Evolutionary conservation across 2,329 filamentous ascomycete genomes (phyloP), one percentile per base, ranked within the genome.

Genomic region (Raffaelea deltoideospora): DNA sequence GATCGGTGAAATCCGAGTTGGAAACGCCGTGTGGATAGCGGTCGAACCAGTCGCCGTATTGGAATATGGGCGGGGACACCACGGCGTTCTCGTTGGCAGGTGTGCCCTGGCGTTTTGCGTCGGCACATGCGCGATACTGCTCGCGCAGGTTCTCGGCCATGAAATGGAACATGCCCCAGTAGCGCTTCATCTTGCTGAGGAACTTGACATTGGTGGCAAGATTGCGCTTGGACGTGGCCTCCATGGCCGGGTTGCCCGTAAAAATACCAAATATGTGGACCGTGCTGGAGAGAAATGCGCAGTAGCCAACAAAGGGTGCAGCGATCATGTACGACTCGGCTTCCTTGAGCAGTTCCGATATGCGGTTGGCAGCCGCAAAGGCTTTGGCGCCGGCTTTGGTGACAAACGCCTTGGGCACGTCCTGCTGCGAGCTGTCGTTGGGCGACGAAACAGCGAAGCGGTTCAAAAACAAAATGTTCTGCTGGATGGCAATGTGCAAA

Each of bases 161-260:
- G 60, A 86, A 95, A 53, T 94, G 84, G 52, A 96, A 95, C 80
- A 95, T 93, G 41, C 88, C 90, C 90, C 90, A 98, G 50, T 90
- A 87, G 41, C 83, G 83, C 64, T 94, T 95, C 83, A 96, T 93
- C 57, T 84, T 90, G 37, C 80, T 79, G 31, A 98, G 61, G 49
- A 90, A 96, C 50, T 80, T 83, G 48, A 96, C 80, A 45, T 94
- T 96, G 45, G 78, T 82, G 1, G 81, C 76, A 14, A 95, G 64
- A 49, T 94, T 87, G 45, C 77, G 75, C 58, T 92, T 94, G 9
- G 84, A 85, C 9, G 73, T 71, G 11, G 72, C 69, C 53, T 93
- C 83, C 34, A 92, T 68, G 10, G 72, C 62, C 13, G 76, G 62
- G 45, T 92, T 87, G 43, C 84, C 83, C 4, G 85, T 90, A 52